phyloP scores from a whole-genome alignment of 495 filamentous ascomycete species.

The Stereocaulon alpinum region DNA sequence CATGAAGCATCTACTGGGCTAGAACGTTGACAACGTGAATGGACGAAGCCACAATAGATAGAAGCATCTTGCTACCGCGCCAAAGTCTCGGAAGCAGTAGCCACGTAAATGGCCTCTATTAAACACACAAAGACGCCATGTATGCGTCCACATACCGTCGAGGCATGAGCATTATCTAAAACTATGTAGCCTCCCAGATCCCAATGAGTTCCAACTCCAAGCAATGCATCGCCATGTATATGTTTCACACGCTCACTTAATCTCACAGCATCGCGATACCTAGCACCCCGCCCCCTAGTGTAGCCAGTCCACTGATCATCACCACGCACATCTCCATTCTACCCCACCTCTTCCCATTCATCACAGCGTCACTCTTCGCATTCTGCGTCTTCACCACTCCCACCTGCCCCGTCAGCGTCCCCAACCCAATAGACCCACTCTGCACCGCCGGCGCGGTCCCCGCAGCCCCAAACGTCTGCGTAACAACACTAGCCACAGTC shows the following conservation, averaged over 20 bases:
- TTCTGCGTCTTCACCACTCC: conserved; percentile 21
- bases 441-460: conserved; percentile 12
- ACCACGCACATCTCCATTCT: background rate
- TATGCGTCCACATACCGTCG: background rate
- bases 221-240: background rate
- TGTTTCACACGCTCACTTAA: background rate
- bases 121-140: background rate
- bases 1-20: too few relatives aligned
- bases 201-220: background rate
- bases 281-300: background rate
- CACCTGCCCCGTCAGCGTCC: conserved; percentile 21
- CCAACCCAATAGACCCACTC: conserved; percentile 21
- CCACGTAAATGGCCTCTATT: background rate
- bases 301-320: background rate
- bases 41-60: too few relatives aligned
- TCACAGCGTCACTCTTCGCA: conserved; percentile 16
- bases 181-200: background rate
- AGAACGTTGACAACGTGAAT: too few relatives aligned
- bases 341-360: background rate
- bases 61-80: too few relatives aligned
- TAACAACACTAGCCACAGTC: background rate
- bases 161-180: background rate
- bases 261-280: background rate
- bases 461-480: conserved; percentile 7
- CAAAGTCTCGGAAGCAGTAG: background rate